Base-by-base conservation (phyloP, 805 yeast species). In the Saturnispora bothae region DNA sequence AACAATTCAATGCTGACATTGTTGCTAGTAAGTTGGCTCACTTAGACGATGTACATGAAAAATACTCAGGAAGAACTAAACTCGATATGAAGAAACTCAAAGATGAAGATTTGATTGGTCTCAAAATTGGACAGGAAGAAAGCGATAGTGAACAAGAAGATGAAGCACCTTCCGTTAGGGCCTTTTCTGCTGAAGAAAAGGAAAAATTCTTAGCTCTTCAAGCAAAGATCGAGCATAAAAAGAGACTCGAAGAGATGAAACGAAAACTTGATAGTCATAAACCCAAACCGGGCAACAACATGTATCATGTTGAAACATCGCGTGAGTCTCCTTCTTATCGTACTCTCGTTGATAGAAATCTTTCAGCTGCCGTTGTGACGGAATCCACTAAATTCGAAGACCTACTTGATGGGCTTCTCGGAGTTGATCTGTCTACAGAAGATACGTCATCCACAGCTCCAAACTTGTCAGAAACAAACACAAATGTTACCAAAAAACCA, bases 151-250 rank as follows among this genome's bases (percentile, higher is more conserved):
- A n/a, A n/a, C n/a, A n/a, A n/a, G n/a, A n/a, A n/a, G n/a, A n/a
- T n/a, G n/a, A n/a, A n/a, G n/a, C n/a, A n/a, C n/a, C n/a, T n/a
- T n/a, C n/a, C n/a, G n/a, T 40, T 2, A 28, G 50, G 18, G 36
- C 29, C 4, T 43, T 48, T 32, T 43, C 49, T 1, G 38, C 29
- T 2, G 48, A 49, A 13, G 53, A 49, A 21, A 25, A 25, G 18
- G 28, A 36, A 20, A 39, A 40, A 12, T 46, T 43, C 31, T 22
- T 45, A 12, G 31, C 34, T 15, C 16, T 45, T 6, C 51, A 46
- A 29, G 29, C 40, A 28, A 41, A 34, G 9, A 44, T 46, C 3
- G 41, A 38, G 14, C 52, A 48, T 26, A 34, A 40, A 31, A 45
- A 45, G 17, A 31, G 41, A 29, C 29, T 49, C 6, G 46, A 42